Evolutionary conservation across 2,329 filamentous ascomycete genomes (phyloP).

Genomic region (Aspergillus sp.): DNA sequence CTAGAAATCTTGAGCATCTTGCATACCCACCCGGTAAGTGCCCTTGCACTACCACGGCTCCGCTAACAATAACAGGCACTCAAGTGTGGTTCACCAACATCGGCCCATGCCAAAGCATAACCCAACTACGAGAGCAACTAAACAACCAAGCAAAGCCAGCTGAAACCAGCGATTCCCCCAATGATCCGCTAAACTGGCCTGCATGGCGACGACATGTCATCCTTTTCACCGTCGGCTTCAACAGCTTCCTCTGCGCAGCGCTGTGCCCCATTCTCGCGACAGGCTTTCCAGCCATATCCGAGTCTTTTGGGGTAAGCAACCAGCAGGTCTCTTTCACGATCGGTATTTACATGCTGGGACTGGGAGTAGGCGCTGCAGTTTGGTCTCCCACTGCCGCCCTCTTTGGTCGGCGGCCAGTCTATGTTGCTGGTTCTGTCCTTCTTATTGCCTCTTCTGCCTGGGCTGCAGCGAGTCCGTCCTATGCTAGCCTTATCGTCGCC

Average conservation of each 20-base stretch:
- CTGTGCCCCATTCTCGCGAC: slow-evolving; percentile 3
- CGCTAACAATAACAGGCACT: not conserved
- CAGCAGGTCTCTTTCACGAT: slow-evolving; percentile 4
- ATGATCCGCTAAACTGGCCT: slow-evolving; percentile 5
- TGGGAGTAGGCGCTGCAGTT: not conserved
- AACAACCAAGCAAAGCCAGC: not conserved
- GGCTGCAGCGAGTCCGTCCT: slow-evolving; percentile 1
- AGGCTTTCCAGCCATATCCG: not conserved
- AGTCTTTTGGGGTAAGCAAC: not conserved
- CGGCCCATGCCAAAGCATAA: not conserved
- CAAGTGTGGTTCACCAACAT: not conserved
- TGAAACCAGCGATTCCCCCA: not conserved
- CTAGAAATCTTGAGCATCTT: not conserved
- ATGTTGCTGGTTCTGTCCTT: not conserved
- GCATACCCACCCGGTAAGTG: too few species aligned
- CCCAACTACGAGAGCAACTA: too few species aligned
- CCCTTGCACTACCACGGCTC: too few species aligned
- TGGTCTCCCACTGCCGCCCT: slow-evolving; percentile 1
- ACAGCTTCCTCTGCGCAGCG: slow-evolving; percentile 6
- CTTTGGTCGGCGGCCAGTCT: not conserved
- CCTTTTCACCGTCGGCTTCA: slow-evolving; percentile 1
- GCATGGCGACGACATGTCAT: not conserved
- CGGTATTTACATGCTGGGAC: slow-evolving; percentile 7
- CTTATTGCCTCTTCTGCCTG: not conserved
- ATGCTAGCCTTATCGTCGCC: not conserved